These are phyloP conservation scores for Coemansia sp. DNA, from an alignment of 192 early-diverging fungal species.

Conservation along the genomic window DNA sequence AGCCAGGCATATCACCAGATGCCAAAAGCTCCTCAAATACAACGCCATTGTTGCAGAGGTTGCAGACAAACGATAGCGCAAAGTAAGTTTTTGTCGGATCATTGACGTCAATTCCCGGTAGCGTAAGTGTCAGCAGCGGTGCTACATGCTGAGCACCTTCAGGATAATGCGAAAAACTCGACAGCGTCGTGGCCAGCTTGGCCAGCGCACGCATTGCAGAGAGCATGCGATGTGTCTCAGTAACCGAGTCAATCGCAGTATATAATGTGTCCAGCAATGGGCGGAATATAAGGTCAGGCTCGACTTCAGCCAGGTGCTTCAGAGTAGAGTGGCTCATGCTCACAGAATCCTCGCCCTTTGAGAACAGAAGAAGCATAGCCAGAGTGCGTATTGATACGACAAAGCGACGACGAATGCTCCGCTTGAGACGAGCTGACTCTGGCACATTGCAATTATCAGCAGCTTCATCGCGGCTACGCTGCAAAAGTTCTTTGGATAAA, in stretches of 20 bases:
- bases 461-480: slow-evolving; percentile 49
- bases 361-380: slow-evolving; percentile 51
- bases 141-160: slow-evolving; percentile 80
- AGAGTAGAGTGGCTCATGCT: slow-evolving; percentile 51
- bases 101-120: slow-evolving; percentile 93
- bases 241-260: slow-evolving; percentile 73
- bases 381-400: slow-evolving; percentile 36
- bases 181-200: slow-evolving; percentile 67
- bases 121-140: slow-evolving; percentile 71
- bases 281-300: slow-evolving; percentile 75
- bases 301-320: slow-evolving; percentile 58
- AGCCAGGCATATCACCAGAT: slow-evolving; percentile 34
- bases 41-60: slow-evolving; percentile 47
- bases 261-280: slow-evolving; percentile 82
- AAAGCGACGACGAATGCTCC: slow-evolving; percentile 43
- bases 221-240: slow-evolving; percentile 84
- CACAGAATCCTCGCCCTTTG: slow-evolving; percentile 43
- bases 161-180: slow-evolving; percentile 74
- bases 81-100: slow-evolving; percentile 77
- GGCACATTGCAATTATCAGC: slow-evolving; percentile 26
- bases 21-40: slow-evolving; percentile 44
- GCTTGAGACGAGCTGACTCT: slow-evolving; percentile 22
- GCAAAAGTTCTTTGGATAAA: slow-evolving; percentile 66
- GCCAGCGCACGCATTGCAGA: slow-evolving; percentile 76
- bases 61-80: slow-evolving; percentile 45